Conservation (phyloP, 495 filamentous ascomycete genomes). For the Podospora pseudoanserina region DNA sequence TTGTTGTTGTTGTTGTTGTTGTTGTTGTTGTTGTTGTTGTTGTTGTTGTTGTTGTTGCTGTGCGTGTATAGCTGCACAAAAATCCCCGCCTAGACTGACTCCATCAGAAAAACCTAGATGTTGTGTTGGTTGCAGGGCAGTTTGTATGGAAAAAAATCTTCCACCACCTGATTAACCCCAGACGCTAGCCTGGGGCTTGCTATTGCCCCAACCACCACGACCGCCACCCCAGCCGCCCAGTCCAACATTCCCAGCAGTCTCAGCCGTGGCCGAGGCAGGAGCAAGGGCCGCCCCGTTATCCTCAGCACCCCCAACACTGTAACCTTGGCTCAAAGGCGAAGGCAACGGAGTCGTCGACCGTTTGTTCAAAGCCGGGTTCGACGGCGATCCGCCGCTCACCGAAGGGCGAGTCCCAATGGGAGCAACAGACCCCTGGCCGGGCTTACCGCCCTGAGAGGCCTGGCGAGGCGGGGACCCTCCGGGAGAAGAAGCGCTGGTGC, state of each 20-base stretch:
- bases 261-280: conserved; percentile 38
- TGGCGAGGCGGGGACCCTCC: conserved; percentile 80
- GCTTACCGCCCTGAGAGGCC: conserved; percentile 49
- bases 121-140: neutral
- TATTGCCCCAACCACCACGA: conserved; percentile 70
- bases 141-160: neutral
- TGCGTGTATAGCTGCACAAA: neutral
- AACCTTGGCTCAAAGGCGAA: conserved; percentile 80
- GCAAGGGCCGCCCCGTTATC: conserved; percentile 32
- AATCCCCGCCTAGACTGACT: neutral
- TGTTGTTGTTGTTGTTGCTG: neutral
- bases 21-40: neutral
- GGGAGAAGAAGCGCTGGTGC: conserved; percentile 86
- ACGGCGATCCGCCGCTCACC: conserved; percentile 46
- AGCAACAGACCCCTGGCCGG: conserved; percentile 59
- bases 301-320: conserved; percentile 47
- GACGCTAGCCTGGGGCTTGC: conserved; percentile 65
- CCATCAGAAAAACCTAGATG: neutral
- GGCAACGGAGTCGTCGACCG: conserved; percentile 85
- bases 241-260: conserved; percentile 37
- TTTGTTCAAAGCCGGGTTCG: conserved; percentile 72
- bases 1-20: neutral
- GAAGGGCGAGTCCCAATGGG: conserved; percentile 90
- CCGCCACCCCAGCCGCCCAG: conserved; percentile 64
- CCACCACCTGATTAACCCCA: conserved; percentile 56